These are phyloP conservation scores for Ganoderma boninense DNA, from an alignment of 1,284 basidiomycete species.

Conservation along the genomic window DNA sequence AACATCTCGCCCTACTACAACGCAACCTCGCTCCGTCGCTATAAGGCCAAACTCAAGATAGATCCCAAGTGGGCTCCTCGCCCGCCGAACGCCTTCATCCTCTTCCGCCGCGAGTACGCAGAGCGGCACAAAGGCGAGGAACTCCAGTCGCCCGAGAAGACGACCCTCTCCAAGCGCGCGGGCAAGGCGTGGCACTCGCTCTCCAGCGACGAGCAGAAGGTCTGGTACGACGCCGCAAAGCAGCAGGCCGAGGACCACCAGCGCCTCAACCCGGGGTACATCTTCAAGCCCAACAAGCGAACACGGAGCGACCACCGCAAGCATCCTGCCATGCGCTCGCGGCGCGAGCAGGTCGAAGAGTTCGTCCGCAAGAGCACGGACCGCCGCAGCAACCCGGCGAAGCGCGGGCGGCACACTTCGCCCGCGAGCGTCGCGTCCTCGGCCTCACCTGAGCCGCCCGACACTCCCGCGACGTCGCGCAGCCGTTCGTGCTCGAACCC, in stretches of 20 bases:
- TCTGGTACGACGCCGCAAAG: conserved; percentile 59
- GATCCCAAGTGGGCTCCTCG: conserved; percentile 79
- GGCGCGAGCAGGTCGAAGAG: conserved; percentile 39
- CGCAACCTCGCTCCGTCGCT: conserved; percentile 29
- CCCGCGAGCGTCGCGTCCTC: conserved; percentile 29
- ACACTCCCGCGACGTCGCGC: conserved; percentile 23
- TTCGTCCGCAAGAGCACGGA: conserved; percentile 30
- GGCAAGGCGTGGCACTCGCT: conserved; percentile 67
- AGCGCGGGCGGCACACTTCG: conserved; percentile 17
- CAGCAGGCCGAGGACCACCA: conserved; percentile 61
- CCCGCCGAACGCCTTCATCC: conserved; percentile 89
- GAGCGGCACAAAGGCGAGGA: conserved; percentile 41
- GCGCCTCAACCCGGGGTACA: conserved; percentile 63
- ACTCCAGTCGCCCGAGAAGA: conserved; percentile 36
- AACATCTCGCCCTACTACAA: conserved; percentile 26
- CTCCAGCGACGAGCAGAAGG: conserved; percentile 50
- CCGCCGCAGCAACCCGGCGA: conserved; percentile 11
- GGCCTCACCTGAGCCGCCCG: conserved; percentile 34
- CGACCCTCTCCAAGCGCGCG: conserved; percentile 70
- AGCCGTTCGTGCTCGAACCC: conserved; percentile 28
- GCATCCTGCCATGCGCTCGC: conserved; percentile 28
- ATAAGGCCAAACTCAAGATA: conserved; percentile 40
- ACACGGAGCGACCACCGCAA: conserved; percentile 22
- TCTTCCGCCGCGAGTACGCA: conserved; percentile 84
- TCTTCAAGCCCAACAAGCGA: conserved; percentile 56